These are phyloP conservation scores for Stephania japonica DNA, from an alignment of 164 flowering plant genomes.

Conservation along the genomic window DNA sequence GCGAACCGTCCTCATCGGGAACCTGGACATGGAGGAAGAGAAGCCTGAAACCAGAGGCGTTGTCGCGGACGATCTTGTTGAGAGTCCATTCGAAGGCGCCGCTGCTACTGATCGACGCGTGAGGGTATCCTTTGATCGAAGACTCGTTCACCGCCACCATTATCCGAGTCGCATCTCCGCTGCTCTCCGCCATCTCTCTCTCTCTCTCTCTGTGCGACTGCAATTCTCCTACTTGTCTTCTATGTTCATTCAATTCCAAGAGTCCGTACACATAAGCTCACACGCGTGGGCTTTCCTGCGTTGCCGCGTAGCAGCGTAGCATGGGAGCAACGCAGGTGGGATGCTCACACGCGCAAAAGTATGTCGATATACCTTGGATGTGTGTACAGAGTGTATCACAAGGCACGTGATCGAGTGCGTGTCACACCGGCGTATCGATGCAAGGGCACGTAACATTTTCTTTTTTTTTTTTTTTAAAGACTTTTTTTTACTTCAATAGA, in stretches of 20 bases:
- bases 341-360: too few species aligned
- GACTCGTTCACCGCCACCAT: conserved; percentile 90
- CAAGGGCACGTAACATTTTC: too few species aligned
- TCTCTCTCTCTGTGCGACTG: background rate
- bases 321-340: too few species aligned
- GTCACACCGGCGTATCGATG: too few species aligned
- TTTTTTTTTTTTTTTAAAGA: too few species aligned
- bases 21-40: conserved; percentile 89
- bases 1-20: conserved; percentile 86
- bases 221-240: background rate
- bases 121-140: conserved; percentile 78
- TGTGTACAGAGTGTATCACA: too few species aligned
- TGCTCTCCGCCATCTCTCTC: background rate
- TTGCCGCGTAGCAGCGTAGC: too few species aligned
- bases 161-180: conserved; percentile 49
- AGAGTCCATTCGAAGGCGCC: conserved; percentile 90
- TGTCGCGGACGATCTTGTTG: conserved; percentile 70
- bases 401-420: too few species aligned
- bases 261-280: background rate
- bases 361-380: too few species aligned
- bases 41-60: conserved; percentile 65
- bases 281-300: background rate
- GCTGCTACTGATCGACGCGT: conserved; percentile 80
- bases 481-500: too few species aligned
- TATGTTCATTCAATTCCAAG: too few species aligned